phyloP scores from a whole-genome alignment of 805 yeast genomes.

The Kodamaea neixiangensis region DNA sequence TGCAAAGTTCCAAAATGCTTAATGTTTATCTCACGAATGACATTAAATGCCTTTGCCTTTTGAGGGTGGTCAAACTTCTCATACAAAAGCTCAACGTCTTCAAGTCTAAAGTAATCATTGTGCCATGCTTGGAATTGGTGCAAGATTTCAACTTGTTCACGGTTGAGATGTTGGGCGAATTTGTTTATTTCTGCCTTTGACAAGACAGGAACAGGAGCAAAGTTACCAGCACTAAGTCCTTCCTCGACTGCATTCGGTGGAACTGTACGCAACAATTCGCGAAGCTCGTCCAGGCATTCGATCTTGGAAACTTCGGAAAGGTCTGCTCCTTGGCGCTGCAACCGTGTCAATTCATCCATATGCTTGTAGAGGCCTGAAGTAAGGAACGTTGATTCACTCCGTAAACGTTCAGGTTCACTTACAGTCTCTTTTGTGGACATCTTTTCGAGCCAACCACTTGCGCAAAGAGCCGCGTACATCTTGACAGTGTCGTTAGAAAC shows the following conservation, averaged over 20 bases:
- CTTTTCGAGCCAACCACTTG: conserved; percentile 11
- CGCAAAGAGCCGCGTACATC: conserved; percentile 7
- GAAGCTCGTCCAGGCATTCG: conserved; percentile 4
- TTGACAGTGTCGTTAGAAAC: conserved; percentile 1
- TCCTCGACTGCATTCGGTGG: neutral
- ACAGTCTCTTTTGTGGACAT: neutral
- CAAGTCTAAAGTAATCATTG: conserved; percentile 11
- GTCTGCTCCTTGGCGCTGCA: neutral
- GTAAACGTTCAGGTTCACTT: neutral
- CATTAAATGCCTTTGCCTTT: neutral
- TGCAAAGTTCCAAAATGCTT: conserved; percentile 9
- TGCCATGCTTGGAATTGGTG: conserved; percentile 5
- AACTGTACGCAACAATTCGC: neutral
- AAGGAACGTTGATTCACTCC: conserved; percentile 2
- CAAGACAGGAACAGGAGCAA: conserved; percentile 4
- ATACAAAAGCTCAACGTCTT: neutral
- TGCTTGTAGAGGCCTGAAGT: conserved; percentile 8
- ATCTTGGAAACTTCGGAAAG: neutral
- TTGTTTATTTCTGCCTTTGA: neutral
- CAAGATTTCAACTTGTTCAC: neutral
- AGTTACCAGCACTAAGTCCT: conserved; percentile 10
- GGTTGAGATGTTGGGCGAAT: neutral
- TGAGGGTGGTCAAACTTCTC: neutral
- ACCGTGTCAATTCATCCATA: conserved; percentile 1
- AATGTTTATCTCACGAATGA: conserved; percentile 1